These are phyloP conservation scores for Lyophyllum semitale DNA, from an alignment of 768 basidiomycete species.

Conservation along the genomic window DNA sequence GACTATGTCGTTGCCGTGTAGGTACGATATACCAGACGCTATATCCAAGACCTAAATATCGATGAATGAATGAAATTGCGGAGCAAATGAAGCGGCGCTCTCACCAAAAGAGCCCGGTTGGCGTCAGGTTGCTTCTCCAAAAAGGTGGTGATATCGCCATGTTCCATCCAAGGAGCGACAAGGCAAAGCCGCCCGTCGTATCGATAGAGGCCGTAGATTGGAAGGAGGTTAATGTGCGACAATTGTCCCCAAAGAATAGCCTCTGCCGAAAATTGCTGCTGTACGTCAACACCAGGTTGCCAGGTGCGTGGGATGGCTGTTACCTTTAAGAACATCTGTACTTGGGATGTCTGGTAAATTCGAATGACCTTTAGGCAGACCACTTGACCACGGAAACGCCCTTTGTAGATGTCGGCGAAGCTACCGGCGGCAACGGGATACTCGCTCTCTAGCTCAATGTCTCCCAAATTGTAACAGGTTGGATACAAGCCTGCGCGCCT, in stretches of 20 bases:
- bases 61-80: not conserved
- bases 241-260: slow-evolving; percentile 13
- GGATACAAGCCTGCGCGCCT: slow-evolving; percentile 10
- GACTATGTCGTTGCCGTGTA: slow-evolving; percentile 35
- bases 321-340: slow-evolving; percentile 6
- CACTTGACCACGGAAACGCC: slow-evolving; percentile 1
- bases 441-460: not conserved
- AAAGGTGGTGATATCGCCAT: slow-evolving; percentile 31
- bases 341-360: slow-evolving; percentile 11
- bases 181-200: slow-evolving; percentile 26
- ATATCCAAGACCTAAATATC: slow-evolving; percentile 30
- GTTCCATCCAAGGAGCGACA: slow-evolving; percentile 39
- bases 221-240: slow-evolving; percentile 24
- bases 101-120: not conserved
- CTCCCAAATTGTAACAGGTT: slow-evolving; percentile 9
- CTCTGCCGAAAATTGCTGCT: slow-evolving; percentile 8
- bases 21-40: slow-evolving; percentile 31
- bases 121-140: slow-evolving; percentile 14
- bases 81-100: not conserved
- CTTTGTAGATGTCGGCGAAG: slow-evolving; percentile 13
- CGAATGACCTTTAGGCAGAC: slow-evolving; percentile 17
- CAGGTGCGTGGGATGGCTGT: not conserved
- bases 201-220: slow-evolving; percentile 33
- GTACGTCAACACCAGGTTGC: not conserved
- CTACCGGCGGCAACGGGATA: slow-evolving; percentile 6